phyloP scores from a whole-genome alignment of 1,139 yeast genomes.

The Blastobotrys arbuscula region DNA sequence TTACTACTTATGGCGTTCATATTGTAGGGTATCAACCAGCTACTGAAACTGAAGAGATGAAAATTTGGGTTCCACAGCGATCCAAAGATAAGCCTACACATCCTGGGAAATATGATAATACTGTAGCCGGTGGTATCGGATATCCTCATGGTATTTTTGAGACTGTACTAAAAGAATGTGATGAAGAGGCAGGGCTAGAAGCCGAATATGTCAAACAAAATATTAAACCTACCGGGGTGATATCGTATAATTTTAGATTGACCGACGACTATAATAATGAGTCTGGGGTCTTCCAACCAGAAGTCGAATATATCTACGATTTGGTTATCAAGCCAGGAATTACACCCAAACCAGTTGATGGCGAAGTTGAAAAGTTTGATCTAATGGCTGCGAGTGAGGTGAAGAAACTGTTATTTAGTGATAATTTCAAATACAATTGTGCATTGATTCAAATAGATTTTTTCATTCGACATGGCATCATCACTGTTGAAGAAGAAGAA shows the following conservation, averaged over 20 bases:
- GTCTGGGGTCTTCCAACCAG: slow-evolving; percentile 71
- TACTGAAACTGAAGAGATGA: slow-evolving; percentile 37
- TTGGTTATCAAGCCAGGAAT: slow-evolving; percentile 48
- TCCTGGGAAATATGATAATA: slow-evolving; percentile 88
- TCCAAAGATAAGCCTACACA: slow-evolving; percentile 73
- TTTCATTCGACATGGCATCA: slow-evolving; percentile 69
- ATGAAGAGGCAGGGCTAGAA: slow-evolving; percentile 83
- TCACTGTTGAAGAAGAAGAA: slow-evolving; percentile 58
- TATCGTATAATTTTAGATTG: slow-evolving; percentile 45
- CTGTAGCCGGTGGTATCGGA: slow-evolving; percentile 93
- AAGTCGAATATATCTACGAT: slow-evolving; percentile 77
- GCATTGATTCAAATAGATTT: slow-evolving; percentile 77
- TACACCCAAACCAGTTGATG: slow-evolving; percentile 71
- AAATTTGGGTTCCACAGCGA: slow-evolving; percentile 83
- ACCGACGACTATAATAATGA: slow-evolving; percentile 35
- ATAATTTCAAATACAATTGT: slow-evolving; percentile 85
- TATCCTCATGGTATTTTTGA: slow-evolving; percentile 70
- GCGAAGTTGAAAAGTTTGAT: slow-evolving; percentile 73
- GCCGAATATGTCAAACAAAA: slow-evolving; percentile 45
- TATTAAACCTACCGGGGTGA: slow-evolving; percentile 53
- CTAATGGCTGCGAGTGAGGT: slow-evolving; percentile 55
- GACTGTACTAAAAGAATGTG: slow-evolving; percentile 78
- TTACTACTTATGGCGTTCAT: slow-evolving; percentile 86
- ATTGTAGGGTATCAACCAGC: slow-evolving; percentile 67
- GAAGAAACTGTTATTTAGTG: slow-evolving; percentile 38